Percentiles rank a stretch among this genome's conserved stretches.
These are phyloP conservation scores for Martiniozyma asiatica DNA, from an alignment of 1,139 yeast species.

Conservation along the genomic window DNA sequence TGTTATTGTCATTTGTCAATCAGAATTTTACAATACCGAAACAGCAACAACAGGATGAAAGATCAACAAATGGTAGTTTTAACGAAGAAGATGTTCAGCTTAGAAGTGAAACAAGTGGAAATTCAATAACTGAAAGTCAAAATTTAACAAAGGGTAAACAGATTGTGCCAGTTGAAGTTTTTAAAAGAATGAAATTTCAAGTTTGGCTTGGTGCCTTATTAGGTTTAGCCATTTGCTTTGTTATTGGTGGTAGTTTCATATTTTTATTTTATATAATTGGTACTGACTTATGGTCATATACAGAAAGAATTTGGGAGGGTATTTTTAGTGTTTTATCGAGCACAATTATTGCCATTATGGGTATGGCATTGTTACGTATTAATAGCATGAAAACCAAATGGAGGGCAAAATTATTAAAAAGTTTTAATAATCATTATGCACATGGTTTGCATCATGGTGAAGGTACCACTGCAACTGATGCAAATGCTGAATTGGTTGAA, in stretches of 20 bases:
- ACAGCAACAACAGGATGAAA: too few species aligned
- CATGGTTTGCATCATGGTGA: constrained; percentile 5
- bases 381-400: constrained; percentile 83
- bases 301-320: constrained; percentile 92
- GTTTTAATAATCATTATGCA: constrained; percentile 7
- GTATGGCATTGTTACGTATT: constrained; percentile 71
- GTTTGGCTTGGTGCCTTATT: constrained; percentile 75
- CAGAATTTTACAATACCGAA: too few species aligned
- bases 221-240: constrained; percentile 64
- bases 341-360: constrained; percentile 77
- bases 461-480: too few species aligned
- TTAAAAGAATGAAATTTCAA: constrained; percentile 42
- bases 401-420: constrained; percentile 47
- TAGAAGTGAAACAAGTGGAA: constrained; percentile 78
- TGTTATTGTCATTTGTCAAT: too few species aligned
- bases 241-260: constrained; percentile 67
- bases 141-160: constrained; percentile 20
- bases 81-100: too few species aligned
- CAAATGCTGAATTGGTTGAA: constrained; percentile 7
- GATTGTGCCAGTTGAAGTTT: constrained; percentile 20
- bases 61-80: too few species aligned
- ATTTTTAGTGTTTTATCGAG: constrained; percentile 72
- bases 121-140: constrained; percentile 74
- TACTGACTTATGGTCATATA: constrained; percentile 66
- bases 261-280: constrained; percentile 67